Conservation (phyloP, 2,329 filamentous ascomycete species). For the Dactylellina sp. region DNA sequence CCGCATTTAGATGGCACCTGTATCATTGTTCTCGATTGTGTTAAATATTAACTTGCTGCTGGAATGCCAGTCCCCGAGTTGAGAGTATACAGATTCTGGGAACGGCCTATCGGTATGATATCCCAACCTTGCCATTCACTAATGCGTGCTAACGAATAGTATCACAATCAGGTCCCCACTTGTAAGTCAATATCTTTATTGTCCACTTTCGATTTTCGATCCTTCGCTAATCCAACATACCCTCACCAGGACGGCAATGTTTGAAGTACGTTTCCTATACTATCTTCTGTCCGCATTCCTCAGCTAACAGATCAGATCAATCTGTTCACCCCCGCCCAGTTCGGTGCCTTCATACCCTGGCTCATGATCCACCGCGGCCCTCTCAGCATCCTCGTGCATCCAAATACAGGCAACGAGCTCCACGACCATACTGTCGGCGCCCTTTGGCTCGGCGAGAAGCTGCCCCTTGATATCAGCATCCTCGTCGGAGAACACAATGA, state of each 20-base stretch:
- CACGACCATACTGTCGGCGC: constrained; percentile 75
- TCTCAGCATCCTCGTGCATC: constrained; percentile 81
- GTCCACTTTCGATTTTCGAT: neutral
- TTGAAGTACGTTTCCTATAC: constrained; percentile 71
- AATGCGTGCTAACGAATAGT: neutral
- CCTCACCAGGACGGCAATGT: constrained; percentile 74
- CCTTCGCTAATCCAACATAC: neutral
- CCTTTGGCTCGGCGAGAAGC: constrained; percentile 78
- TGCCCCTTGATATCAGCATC: constrained; percentile 71
- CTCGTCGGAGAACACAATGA: constrained; percentile 63
- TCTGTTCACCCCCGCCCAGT: constrained; percentile 84
- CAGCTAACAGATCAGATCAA: constrained; percentile 68
- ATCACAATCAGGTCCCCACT: constrained; percentile 33
- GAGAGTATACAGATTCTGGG: constrained; percentile 82
- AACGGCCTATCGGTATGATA: constrained; percentile 74
- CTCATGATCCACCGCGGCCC: constrained; percentile 83
- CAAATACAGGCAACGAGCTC: constrained; percentile 75
- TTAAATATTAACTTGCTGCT: too few species aligned
- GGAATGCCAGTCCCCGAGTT: constrained; percentile 79
- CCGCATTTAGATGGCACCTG: too few species aligned
- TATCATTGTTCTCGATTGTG: too few species aligned
- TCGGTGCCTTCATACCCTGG: constrained; percentile 90
- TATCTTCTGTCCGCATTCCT: neutral
- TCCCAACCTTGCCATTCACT: neutral
- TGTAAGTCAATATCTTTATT: too few species aligned